Conservation (phyloP, 2,329 filamentous ascomycete genomes). For the Xylaria sp. region DNA sequence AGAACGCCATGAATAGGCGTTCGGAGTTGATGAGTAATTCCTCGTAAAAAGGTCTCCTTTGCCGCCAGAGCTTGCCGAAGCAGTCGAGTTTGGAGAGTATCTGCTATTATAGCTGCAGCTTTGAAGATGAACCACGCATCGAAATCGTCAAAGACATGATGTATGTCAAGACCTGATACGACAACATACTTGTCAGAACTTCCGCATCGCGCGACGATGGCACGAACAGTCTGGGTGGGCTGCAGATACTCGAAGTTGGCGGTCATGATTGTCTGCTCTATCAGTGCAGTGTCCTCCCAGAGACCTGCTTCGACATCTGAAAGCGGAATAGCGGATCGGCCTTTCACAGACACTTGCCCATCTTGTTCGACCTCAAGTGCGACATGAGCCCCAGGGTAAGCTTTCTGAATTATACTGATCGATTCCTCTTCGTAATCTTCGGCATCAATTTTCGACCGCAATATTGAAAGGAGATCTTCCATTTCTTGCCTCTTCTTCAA, state of each 20-base stretch:
- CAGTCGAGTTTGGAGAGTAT: conserved; percentile 20
- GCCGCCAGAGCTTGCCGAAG: conserved; percentile 23
- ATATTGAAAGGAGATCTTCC: conserved; percentile 14
- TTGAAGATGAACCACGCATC: conserved; percentile 32
- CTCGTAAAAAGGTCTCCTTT: conserved; percentile 30
- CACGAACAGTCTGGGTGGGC: conserved; percentile 25
- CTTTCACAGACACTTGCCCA: conserved; percentile 22
- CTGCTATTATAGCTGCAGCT: conserved; percentile 30
- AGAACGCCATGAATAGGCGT: conserved; percentile 28
- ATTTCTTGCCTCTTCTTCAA: conserved; percentile 28
- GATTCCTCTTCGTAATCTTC: conserved; percentile 29
- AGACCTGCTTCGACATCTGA: conserved; percentile 30
- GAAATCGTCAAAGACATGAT: conserved; percentile 32
- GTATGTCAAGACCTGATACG: conserved; percentile 31
- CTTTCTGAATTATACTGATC: conserved; percentile 16
- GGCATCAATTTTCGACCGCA: conserved; percentile 13
- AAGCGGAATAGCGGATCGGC: conserved; percentile 8
- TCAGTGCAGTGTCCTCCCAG: conserved; percentile 31
- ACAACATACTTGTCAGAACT: conserved; percentile 30
- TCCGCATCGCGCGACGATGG: conserved; percentile 28
- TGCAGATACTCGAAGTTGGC: conserved; percentile 25
- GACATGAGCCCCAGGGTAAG: conserved; percentile 27
- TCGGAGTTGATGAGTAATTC: conserved; percentile 30
- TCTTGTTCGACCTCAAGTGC: conserved; percentile 11
- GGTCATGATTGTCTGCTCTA: conserved; percentile 29